Conservation (phyloP, 2,329 filamentous ascomycete species). For the Trichoderma sp. region DNA sequence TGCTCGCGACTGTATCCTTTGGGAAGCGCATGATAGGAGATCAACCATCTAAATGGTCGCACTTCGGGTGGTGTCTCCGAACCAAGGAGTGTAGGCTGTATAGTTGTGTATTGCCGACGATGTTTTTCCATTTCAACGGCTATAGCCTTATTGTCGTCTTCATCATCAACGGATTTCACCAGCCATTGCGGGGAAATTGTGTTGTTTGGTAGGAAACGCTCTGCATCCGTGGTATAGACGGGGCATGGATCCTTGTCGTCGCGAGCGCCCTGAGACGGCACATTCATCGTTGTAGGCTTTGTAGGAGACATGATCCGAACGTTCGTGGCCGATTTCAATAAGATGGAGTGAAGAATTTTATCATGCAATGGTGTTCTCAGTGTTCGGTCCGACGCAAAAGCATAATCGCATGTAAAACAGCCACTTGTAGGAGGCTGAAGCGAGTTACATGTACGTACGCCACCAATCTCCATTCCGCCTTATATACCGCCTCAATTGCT, state of each 20-base stretch:
- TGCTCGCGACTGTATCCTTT: background rate
- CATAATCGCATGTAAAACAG: background rate
- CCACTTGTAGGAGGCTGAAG: too few species aligned
- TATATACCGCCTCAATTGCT: too few species aligned
- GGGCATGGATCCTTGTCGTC: background rate
- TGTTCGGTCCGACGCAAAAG: background rate
- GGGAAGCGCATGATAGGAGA: background rate
- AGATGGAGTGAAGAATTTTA: background rate
- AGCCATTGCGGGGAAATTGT: background rate
- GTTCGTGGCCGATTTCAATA: background rate
- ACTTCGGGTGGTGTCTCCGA: background rate
- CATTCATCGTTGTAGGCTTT: background rate
- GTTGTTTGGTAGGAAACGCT: background rate
- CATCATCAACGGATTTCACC: background rate
- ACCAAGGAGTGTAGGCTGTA: background rate
- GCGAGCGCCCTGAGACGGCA: background rate
- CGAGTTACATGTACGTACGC: too few species aligned
- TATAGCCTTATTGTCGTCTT: background rate
- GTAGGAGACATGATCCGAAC: background rate
- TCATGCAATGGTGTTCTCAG: background rate
- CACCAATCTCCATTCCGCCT: too few species aligned
- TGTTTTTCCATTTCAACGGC: background rate
- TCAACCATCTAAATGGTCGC: conserved; percentile 2
- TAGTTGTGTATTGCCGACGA: background rate
- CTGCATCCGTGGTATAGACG: background rate